Evolutionary conservation across 495 filamentous ascomycete species (phyloP).

Genomic region (Articulospora tetracladia): DNA sequence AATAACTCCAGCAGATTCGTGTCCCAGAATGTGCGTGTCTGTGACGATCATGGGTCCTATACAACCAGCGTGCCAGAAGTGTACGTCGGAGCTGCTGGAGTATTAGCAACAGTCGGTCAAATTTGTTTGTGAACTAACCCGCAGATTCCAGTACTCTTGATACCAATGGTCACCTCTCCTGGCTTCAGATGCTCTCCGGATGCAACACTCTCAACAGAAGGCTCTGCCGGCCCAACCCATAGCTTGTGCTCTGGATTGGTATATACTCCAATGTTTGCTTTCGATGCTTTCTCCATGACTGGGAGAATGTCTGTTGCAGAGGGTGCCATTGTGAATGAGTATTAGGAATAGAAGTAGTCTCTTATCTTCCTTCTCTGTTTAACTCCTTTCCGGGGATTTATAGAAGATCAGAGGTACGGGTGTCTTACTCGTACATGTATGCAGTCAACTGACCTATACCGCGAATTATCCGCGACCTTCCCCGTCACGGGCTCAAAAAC

Average conservation of each 20-base stretch:
- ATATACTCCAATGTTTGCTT: constrained; percentile 91
- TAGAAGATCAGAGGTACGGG: background rate
- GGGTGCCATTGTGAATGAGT: constrained; percentile 17
- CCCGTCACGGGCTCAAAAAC: background rate
- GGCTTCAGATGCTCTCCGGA: constrained; percentile 64
- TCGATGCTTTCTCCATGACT: constrained; percentile 31
- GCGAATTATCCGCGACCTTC: constrained; percentile 13
- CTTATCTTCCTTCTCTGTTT: background rate
- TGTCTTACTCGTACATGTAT: background rate
- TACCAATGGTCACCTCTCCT: constrained; percentile 78
- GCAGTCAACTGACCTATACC: constrained; percentile 16
- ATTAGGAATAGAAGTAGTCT: background rate
- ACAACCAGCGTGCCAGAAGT: constrained; percentile 92
- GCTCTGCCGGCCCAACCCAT: constrained; percentile 78
- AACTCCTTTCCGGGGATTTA: background rate
- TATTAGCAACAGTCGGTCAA: constrained; percentile 1
- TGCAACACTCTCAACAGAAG: constrained; percentile 70
- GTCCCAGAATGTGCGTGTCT: constrained; percentile 83
- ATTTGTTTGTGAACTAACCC: constrained; percentile 53
- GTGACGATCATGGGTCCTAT: constrained; percentile 93
- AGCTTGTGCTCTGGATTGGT: constrained; percentile 90
- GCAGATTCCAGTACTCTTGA: constrained; percentile 92
- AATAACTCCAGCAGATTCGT: constrained; percentile 85
- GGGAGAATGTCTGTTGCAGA: constrained; percentile 20
- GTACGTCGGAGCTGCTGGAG: constrained; percentile 72